These are phyloP conservation scores for Candida labiduridarum DNA, from an alignment of 1,139 yeast species.

Conservation along the genomic window DNA sequence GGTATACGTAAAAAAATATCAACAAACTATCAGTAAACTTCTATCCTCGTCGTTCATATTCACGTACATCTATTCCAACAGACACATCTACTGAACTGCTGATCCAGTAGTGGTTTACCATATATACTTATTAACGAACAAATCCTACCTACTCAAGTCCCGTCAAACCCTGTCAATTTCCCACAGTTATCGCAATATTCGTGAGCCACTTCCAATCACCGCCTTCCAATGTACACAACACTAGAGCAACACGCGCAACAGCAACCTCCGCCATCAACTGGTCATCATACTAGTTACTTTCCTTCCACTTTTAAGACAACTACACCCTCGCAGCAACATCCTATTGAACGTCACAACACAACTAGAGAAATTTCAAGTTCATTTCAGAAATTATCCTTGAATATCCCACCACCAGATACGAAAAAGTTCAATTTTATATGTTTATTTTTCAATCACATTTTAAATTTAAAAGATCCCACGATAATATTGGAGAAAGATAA, in stretches of 20 bases:
- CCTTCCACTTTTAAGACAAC: constrained; percentile 1
- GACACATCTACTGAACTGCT: too few relatives aligned
- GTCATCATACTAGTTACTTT: background rate
- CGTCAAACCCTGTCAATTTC: background rate
- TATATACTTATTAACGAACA: too few relatives aligned
- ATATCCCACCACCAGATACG: constrained; percentile 7
- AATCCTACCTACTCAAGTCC: background rate
- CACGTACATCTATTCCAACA: too few relatives aligned
- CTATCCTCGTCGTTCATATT: too few relatives aligned
- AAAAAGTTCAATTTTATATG: constrained; percentile 11
- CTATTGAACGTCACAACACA: background rate
- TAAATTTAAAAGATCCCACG: constrained; percentile 14
- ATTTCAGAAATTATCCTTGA: constrained; percentile 7
- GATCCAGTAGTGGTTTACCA: too few relatives aligned
- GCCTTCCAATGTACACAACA: constrained; percentile 3
- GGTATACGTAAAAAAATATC: too few relatives aligned
- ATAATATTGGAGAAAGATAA: constrained; percentile 12
- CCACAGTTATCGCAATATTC: background rate
- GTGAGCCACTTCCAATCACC: background rate
- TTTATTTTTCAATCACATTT: constrained; percentile 11
- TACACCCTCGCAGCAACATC: background rate
- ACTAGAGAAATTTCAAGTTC: constrained; percentile 2
- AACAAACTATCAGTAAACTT: background rate
- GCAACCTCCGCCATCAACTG: background rate
- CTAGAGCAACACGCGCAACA: constrained; percentile 1